A percentile compares a stretch with the other conserved stretches of the same genome.
Evolutionary conservation across 495 filamentous ascomycete species (phyloP).

Genomic region (Trichoderma orchidacearum): DNA sequence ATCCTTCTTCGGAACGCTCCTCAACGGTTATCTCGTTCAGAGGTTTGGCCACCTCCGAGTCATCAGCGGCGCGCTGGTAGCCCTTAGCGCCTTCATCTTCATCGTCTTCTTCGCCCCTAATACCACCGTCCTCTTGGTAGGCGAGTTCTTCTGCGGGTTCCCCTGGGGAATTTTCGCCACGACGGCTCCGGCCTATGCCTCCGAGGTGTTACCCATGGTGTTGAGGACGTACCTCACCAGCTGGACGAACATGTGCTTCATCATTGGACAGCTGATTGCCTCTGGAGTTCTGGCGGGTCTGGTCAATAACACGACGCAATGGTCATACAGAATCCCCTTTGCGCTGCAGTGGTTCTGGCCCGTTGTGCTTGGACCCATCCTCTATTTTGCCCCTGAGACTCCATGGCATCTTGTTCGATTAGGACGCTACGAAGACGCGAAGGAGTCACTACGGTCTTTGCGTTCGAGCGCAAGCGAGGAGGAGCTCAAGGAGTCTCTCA

Average conservation of each 20-base stretch:
- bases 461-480: slow-evolving; percentile 32
- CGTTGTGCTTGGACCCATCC: slow-evolving; percentile 45
- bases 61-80: slow-evolving; percentile 23
- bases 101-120: slow-evolving; percentile 47
- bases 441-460: slow-evolving; percentile 42
- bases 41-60: slow-evolving; percentile 18
- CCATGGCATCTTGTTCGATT: slow-evolving; percentile 63
- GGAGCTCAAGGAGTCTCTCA: slow-evolving; percentile 48
- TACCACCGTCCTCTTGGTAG: slow-evolving; percentile 44
- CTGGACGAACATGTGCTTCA: slow-evolving; percentile 64
- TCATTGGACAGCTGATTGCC: slow-evolving; percentile 55
- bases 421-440: slow-evolving; percentile 40
- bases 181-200: slow-evolving; percentile 54
- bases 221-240: slow-evolving; percentile 54
- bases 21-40: slow-evolving; percentile 19
- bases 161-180: slow-evolving; percentile 53
- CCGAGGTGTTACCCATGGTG: slow-evolving; percentile 50
- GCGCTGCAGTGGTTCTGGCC: slow-evolving; percentile 67
- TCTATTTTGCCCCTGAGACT: slow-evolving; percentile 48
- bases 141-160: slow-evolving; percentile 48
- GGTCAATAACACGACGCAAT: slow-evolving; percentile 36
- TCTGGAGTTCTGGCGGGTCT: slow-evolving; percentile 46
- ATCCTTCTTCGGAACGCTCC: slow-evolving; percentile 22
- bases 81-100: slow-evolving; percentile 37
- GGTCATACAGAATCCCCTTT: slow-evolving; percentile 51